Percentiles rank a stretch among this genome's conserved stretches.
phyloP scores from a whole-genome alignment of 352 stramenopile genomes.

The Plasmopara halstedii region DNA sequence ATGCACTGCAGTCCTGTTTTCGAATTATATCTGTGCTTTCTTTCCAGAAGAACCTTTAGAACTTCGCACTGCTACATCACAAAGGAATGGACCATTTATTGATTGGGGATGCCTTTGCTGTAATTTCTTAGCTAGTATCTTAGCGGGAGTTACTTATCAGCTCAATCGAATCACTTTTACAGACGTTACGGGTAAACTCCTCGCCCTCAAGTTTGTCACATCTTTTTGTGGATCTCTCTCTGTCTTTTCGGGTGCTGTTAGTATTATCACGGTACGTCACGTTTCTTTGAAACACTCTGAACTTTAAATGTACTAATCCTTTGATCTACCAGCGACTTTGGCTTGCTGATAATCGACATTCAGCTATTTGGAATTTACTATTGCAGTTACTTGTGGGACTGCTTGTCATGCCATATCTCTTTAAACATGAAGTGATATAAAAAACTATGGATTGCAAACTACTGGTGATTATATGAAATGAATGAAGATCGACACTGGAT shows the following conservation, averaged over 20 bases:
- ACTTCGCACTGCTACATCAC: slow-evolving; percentile 10
- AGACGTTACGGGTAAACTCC: slow-evolving; percentile 40
- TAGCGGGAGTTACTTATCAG: slow-evolving; percentile 46
- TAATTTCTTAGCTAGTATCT: slow-evolving; percentile 40
- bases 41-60: slow-evolving; percentile 13
- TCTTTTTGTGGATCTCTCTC: slow-evolving; percentile 71
- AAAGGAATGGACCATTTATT: slow-evolving; percentile 18
- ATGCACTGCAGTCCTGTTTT: slow-evolving; percentile 48
- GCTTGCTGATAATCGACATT: slow-evolving; percentile 31
- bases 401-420: slow-evolving; percentile 54
- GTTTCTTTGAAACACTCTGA: too few relatives aligned
- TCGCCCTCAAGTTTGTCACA: slow-evolving; percentile 69
- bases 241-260: slow-evolving; percentile 51
- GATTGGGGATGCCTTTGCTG: slow-evolving; percentile 57
- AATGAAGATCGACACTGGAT: too few relatives aligned
- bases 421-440: slow-evolving; percentile 39
- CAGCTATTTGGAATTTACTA: slow-evolving; percentile 41
- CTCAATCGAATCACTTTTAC: slow-evolving; percentile 34
- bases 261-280: slow-evolving; percentile 35
- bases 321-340: slow-evolving; percentile 53
- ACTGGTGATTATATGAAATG: too few relatives aligned
- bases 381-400: slow-evolving; percentile 41
- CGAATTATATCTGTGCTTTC: slow-evolving; percentile 35
- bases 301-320: too few relatives aligned
- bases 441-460: too few relatives aligned